Base-by-base conservation (phyloP, 352 stramenopile genomes). In the Pythium utonaiense region DNA sequence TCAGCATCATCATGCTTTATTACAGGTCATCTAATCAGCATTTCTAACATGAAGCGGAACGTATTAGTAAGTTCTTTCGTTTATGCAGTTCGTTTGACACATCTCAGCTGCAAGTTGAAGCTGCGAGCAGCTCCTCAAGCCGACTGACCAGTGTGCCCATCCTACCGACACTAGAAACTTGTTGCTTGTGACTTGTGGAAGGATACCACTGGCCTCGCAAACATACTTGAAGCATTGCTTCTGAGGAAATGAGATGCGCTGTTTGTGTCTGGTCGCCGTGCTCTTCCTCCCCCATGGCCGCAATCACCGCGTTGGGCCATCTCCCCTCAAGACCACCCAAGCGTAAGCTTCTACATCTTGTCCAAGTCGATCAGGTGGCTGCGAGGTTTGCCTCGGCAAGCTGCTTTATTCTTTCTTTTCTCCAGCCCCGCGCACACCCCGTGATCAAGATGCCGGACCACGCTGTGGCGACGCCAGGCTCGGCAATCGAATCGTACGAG, bases 401-500 rank as follows among this genome's bases (percentile, higher is more conserved):
- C n/a, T n/a, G n/a, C n/a, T 45, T 19, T 19, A 45, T 45, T 45
- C 16, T 27, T 13, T 7, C n/a, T 45, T 51, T 51, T 51, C 44
- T 51, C 44, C 22, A 51, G 44, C 44, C 33, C 44, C 10, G 10
- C 25, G 21, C 22, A 53, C n/a, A 17, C 6, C 24, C 5, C 24
- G n/a, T 6, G 22, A 54, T 5, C 2, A 57, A 17, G 22, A 60
- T 60, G 53, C 19, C 53, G 24, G 53, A 50, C 14, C 22, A 57
- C 5, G 27, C 58, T 0, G 24, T 59, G 27, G 25, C 33, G 13
- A 69, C 62, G n/a, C 62, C 62, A 22, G 62, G 62, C 41, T 69
- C 64, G 40, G 64, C 58, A 19, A 45, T 40, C 16, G 64, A 71
- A 17, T 47, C 53, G 28, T 71, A 64, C 48, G 64, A 71, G 41